Conservation (phyloP, 768 basidiomycete species). For the Lentinula aciculospora region DNA sequence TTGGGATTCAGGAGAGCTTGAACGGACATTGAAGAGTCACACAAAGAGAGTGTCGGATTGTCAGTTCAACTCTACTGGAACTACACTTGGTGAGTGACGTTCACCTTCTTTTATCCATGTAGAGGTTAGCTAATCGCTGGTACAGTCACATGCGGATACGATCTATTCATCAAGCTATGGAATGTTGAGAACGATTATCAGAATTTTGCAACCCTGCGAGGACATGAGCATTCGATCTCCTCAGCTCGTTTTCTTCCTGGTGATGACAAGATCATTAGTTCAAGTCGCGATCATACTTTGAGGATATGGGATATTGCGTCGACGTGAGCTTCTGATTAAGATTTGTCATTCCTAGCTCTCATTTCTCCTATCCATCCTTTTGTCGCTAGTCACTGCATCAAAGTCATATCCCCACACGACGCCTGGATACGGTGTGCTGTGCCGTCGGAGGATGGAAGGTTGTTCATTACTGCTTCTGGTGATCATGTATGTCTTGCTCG, state of each 20-base stretch:
- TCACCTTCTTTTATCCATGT: not conserved
- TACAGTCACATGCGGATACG: slow-evolving; percentile 18
- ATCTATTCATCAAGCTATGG: slow-evolving; percentile 37
- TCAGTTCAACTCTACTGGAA: slow-evolving; percentile 65
- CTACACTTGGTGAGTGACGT: slow-evolving; percentile 45
- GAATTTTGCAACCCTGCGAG: slow-evolving; percentile 34
- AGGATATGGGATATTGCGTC: slow-evolving; percentile 66
- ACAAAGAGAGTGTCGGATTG: slow-evolving; percentile 66
- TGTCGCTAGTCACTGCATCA: slow-evolving; percentile 51
- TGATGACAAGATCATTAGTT: slow-evolving; percentile 58
- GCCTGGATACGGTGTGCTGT: slow-evolving; percentile 58
- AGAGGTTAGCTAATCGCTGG: not conserved
- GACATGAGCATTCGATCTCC: slow-evolving; percentile 73
- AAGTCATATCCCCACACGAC: slow-evolving; percentile 54
- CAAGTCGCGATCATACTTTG: slow-evolving; percentile 66
- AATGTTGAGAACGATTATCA: slow-evolving; percentile 21
- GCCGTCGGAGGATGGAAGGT: slow-evolving; percentile 47
- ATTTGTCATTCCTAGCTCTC: not conserved
- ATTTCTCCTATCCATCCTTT: not conserved
- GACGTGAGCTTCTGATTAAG: slow-evolving; percentile 34
- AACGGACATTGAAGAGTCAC: slow-evolving; percentile 70
- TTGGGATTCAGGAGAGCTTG: slow-evolving; percentile 75
- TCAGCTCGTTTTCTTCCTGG: slow-evolving; percentile 64
- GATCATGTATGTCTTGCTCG: slow-evolving; percentile 48
- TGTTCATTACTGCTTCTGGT: slow-evolving; percentile 56